A percentile compares a stretch with the other conserved stretches of the same genome.
phyloP scores from a whole-genome alignment of 176 grass and related monocot genomes.

The Metroxylon sagu region DNA sequence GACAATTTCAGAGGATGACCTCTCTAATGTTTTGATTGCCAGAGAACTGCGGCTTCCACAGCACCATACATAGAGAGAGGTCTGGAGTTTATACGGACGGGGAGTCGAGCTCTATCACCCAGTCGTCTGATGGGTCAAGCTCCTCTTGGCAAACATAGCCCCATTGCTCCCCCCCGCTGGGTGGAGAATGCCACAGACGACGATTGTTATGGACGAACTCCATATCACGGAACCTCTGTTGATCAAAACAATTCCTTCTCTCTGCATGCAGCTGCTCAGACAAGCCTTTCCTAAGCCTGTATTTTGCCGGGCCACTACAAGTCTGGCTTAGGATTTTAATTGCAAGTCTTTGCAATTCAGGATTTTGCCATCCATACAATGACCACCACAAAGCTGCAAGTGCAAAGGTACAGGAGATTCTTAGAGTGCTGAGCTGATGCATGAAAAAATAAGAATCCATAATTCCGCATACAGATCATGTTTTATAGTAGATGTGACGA shows the following conservation, averaged over 20 bases:
- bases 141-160: not conserved
- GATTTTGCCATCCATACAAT: constrained; percentile 24
- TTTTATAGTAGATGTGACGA: no score
- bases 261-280: constrained; percentile 58
- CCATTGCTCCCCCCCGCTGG: not conserved
- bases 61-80: no score
- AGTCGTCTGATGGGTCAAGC: constrained; percentile 1
- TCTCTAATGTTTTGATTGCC: no score
- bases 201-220: constrained; percentile 69
- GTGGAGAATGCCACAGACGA: not conserved
- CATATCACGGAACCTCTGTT: constrained; percentile 32
- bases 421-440: no score
- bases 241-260: constrained; percentile 17
- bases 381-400: constrained; percentile 66
- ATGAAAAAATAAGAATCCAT: no score
- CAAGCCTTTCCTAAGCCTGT: constrained; percentile 39
- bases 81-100: no score
- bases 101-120: not conserved
- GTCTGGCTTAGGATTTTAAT: constrained; percentile 46
- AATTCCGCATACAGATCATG: no score
- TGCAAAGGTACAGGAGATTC: not conserved
- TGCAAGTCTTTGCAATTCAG: constrained; percentile 39
- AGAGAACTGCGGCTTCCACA: no score
- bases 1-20: no score
- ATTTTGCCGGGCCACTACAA: constrained; percentile 43